These are phyloP conservation scores for Lantana camara DNA, from an alignment of 257 asterid species.

Conservation along the genomic window DNA sequence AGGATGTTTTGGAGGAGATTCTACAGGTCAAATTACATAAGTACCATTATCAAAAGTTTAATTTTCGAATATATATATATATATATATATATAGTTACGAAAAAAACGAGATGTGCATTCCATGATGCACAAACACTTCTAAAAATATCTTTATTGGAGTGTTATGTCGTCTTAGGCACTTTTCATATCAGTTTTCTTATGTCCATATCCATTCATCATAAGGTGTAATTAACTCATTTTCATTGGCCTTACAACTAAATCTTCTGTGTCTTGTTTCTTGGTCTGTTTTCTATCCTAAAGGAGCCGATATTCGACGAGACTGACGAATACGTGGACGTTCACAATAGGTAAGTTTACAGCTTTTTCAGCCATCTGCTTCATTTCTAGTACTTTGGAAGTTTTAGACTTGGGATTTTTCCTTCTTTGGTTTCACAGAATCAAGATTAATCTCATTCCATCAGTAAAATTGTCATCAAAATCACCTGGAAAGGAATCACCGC, in stretches of 20 bases:
- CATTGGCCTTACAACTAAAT: not conserved
- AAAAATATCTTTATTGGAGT: too few relatives aligned
- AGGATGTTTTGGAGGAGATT: conserved; percentile 58
- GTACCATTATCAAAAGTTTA: not conserved
- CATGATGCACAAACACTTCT: too few relatives aligned
- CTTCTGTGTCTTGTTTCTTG: conserved; percentile 1
- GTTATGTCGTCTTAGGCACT: too few relatives aligned
- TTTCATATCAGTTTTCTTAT: too few relatives aligned
- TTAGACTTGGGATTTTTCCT: conserved; percentile 15
- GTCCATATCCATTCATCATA: too few relatives aligned
- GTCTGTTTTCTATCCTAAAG: conserved; percentile 31
- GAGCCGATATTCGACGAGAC: conserved; percentile 62
- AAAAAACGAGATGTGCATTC: too few relatives aligned
- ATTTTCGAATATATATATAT: too few relatives aligned
- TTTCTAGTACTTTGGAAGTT: not conserved
- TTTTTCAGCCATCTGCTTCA: not conserved
- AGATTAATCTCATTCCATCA: conserved; percentile 40
- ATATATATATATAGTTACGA: too few relatives aligned
- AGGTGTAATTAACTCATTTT: too few relatives aligned
- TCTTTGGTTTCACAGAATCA: conserved; percentile 36
- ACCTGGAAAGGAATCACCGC: conserved; percentile 37
- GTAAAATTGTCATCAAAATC: conserved; percentile 38
- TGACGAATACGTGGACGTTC: conserved; percentile 58
- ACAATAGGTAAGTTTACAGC: conserved; percentile 43
- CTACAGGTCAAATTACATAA: conserved; percentile 48